Evolutionary conservation across 768 basidiomycete genomes (phyloP), one percentile per base, ranked within the genome.

Genomic region (Tricholoma sp.): DNA sequence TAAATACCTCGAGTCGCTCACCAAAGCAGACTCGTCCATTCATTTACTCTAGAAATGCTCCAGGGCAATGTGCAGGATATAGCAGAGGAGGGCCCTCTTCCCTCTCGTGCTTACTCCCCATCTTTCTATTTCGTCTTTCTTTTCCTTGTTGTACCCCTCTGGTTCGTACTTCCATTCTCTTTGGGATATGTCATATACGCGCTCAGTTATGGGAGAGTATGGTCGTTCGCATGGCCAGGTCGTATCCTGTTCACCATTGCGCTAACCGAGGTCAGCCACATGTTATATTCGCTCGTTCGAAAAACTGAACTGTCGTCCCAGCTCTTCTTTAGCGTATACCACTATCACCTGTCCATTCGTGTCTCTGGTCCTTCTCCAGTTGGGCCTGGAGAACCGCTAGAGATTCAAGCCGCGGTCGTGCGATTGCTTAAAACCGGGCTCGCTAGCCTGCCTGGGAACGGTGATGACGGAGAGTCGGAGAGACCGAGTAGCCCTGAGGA

Each of bases 261-360:
- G 34, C 68, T 84, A 31, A 78, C 72, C 62, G 89, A 90, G 79
- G 88, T 87, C 49, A 60, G 71, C 64, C 9, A 33, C 20, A 17
- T 13, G 4, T 15, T 12, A 50, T 32, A 20, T 24, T 29, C 31
- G 20, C 15, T 28, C 7, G 17, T 44, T 15, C 31, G 10, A 50
- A 17, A n/a, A 28, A 17, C 18, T 20, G 28, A 62, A 28, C 6
- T 36, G 17, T 17, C 50, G 13, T 53, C 41, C 2, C 55, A 91
- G 89, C 81, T 83, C 8, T 66, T 84, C 57, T 92, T 91, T 66
- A 88, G 85, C 62, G 64, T 89, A 15, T 83, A 89, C 66, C 78
- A 90, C 61, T 70, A 69, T 56, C 68, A 76, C 54, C 76, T 90
- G 41, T 74, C 77, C 17, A 70, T 66, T 52, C 71, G 72, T 56